Base-by-base conservation (phyloP, 2,329 filamentous ascomycete species). In the Alternaria hordeiaustralica region DNA sequence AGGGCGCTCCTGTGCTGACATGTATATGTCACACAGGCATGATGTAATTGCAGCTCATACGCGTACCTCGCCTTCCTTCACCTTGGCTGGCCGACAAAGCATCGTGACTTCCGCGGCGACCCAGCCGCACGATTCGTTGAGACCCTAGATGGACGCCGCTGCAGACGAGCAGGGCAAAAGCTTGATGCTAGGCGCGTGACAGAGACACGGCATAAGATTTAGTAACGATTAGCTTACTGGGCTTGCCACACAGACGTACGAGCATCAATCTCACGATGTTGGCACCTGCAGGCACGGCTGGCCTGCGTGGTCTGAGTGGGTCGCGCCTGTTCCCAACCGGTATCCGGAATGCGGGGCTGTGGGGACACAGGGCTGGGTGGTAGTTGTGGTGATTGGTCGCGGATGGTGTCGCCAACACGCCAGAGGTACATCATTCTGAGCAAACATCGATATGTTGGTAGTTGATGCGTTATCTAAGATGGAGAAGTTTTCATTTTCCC, bases 21-120 rank as follows among this genome's bases (percentile, higher is more conserved):
- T n/a, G 30, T 54, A 58, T 50, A 55, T 10, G 23, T 62, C 15
- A n/a, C 23, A 51, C 45, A 46, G 45, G 36, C 49, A 60, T 67
- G 65, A 68, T 60, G 60, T 63, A 61, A 60, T 47, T 43, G 18
- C 28, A 56, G 20, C 49, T 60, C 28, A 56, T 57, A 44, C 58
- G 55, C 47, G 28, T 57, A 46, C 54, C 54, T 60, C 51, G 23
- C 50, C 18, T 58, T 58, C 54, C 41, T 44, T 21, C 50, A 44
- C 15, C 63, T 58, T 65, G 56, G 56, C 65, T 49, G 21, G 8
- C 41, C n/a, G 49, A 45, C 33, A 59, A 41, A 58, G 44, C 44
- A 61, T 64, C 61, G 54, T 66, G 55, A 53, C 53, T 58, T 61
- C 53, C 56, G 51, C 53, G 49, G 44, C 25, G 11, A 58, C 11